Evolutionary conservation across 192 early-diverging fungal genomes (phyloP), one percentile per base, ranked within the genome.

Genomic region (Ramicandelaber brevisporus): DNA sequence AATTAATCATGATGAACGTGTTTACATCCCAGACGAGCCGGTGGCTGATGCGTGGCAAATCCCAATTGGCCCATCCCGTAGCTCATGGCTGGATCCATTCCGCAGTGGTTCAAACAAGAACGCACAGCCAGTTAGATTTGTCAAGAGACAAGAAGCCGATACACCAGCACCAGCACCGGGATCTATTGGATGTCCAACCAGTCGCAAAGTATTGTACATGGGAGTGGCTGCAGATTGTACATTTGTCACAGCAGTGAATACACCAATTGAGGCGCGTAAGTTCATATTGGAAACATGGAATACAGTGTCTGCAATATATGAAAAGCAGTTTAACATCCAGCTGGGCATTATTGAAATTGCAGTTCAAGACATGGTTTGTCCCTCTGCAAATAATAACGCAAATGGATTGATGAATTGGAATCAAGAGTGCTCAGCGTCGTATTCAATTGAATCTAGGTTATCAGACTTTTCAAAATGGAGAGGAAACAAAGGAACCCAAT

Each of bases 391-490:
- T 0, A 43, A 50, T 26, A 12, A 27, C 7, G 24, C 9, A 17
- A 37, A 30, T 36, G 47, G 40, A 26, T 30, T 34, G 12, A 11
- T 47, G 8, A 23, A 44, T 5, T 93, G 84, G 84, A 93, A 93
- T 46, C 54, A 60, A 14, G 69, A 45, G 15, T 92, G 87, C 46
- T 50, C 55, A 11, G 34, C 53, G 17, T 17, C 27, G 13, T 90
- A 85, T 41, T 36, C 56, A 7, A 78, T 92, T 25, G 61, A 63
- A 14, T 21, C 58, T 14, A 62, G 84, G 6, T 45, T 95, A 22
- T 76, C 63, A 46, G 88, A 85, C 41, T 95, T 95, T 50, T 74
- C 73, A 32, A 20, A 50, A n/a, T 95, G 88, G 88, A 58, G 88
- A 32, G 74, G 74, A 5, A 34, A 33, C 6, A 46, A 59, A n/a